These are phyloP conservation scores for Ramularia endophylla DNA, from an alignment of 2,329 filamentous ascomycete species.

Conservation along the genomic window DNA sequence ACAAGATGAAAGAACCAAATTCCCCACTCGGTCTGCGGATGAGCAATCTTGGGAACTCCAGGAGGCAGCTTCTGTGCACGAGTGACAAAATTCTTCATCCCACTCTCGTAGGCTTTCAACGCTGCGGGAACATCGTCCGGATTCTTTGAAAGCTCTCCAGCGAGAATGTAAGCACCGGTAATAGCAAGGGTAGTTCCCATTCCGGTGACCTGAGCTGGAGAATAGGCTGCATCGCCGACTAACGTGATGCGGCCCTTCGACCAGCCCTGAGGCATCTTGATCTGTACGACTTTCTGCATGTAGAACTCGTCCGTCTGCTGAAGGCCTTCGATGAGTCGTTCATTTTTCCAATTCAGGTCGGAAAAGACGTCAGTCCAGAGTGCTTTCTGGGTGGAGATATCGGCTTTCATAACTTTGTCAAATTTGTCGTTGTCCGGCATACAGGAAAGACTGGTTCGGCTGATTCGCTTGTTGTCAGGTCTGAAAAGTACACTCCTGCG, in stretches of 20 bases:
- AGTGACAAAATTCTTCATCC: constrained; percentile 22
- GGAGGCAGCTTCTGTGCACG: constrained; percentile 26
- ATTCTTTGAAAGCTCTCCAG: constrained; percentile 21
- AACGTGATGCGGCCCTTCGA: constrained; percentile 24
- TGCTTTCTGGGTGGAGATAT: constrained; percentile 17
- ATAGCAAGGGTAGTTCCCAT: constrained; percentile 29
- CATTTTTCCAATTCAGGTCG: constrained; percentile 24
- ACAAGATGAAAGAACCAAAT: constrained; percentile 16
- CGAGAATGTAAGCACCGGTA: constrained; percentile 28
- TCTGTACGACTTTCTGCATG: constrained; percentile 23
- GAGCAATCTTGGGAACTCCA: constrained; percentile 23
- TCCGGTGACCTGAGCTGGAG: constrained; percentile 25
- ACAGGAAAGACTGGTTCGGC: constrained; percentile 11
- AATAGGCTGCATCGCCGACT: constrained; percentile 27
- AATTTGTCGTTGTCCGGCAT: constrained; percentile 17
- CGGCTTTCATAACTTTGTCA: constrained; percentile 9
- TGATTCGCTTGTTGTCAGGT: constrained; percentile 17
- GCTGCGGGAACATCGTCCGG: constrained; percentile 15
- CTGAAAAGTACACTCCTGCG: constrained; percentile 22
- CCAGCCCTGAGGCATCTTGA: constrained; percentile 20
- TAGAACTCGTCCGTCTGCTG: constrained; percentile 34
- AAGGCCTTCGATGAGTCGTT: constrained; percentile 19
- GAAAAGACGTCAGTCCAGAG: constrained; percentile 18
- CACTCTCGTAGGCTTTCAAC: constrained; percentile 23
- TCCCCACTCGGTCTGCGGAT: constrained; percentile 23